Evolutionary conservation across 345 rosid species (phyloP).

Genomic region (Sisymbrium irio): DNA sequence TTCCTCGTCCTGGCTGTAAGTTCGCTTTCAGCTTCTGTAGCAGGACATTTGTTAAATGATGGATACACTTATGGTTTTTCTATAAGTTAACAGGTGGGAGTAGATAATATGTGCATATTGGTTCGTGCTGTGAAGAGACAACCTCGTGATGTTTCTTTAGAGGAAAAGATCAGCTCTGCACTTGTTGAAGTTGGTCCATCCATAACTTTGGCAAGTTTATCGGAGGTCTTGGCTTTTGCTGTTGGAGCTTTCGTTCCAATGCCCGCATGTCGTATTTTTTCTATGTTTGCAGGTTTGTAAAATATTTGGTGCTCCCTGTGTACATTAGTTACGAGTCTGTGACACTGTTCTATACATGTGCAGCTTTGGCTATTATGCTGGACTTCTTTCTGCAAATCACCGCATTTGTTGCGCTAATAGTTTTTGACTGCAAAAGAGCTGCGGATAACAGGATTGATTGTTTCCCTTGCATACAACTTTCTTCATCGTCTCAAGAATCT

Average conservation of each 20-base stretch:
- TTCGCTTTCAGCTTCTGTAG: constrained; percentile 25
- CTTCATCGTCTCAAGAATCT: constrained; percentile 56
- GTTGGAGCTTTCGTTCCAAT: constrained; percentile 92
- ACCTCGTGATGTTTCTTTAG: constrained; percentile 61
- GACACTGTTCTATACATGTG: constrained; percentile 29
- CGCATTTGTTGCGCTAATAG: constrained; percentile 94
- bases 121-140: constrained; percentile 96
- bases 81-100: constrained; percentile 69
- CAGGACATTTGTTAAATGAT: constrained; percentile 15
- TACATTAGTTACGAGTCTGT: constrained; percentile 8
- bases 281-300: constrained; percentile 87
- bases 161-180: constrained; percentile 85
- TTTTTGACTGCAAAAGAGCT: constrained; percentile 78
- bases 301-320: constrained; percentile 7
- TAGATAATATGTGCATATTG: constrained; percentile 97
- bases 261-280: constrained; percentile 98
- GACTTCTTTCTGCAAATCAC: constrained; percentile 97
- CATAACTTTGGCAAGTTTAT: constrained; percentile 91
- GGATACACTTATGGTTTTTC: constrained; percentile 9
- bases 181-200: constrained; percentile 98
- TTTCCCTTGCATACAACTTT: constrained; percentile 72
- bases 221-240: constrained; percentile 95
- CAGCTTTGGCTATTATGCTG: constrained; percentile 92
- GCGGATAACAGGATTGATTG: constrained; percentile 86
- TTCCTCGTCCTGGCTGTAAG: constrained; percentile 97